These are phyloP conservation scores for Termitomyces eurrhizus DNA, from an alignment of 768 basidiomycete genomes.

Conservation along the genomic window DNA sequence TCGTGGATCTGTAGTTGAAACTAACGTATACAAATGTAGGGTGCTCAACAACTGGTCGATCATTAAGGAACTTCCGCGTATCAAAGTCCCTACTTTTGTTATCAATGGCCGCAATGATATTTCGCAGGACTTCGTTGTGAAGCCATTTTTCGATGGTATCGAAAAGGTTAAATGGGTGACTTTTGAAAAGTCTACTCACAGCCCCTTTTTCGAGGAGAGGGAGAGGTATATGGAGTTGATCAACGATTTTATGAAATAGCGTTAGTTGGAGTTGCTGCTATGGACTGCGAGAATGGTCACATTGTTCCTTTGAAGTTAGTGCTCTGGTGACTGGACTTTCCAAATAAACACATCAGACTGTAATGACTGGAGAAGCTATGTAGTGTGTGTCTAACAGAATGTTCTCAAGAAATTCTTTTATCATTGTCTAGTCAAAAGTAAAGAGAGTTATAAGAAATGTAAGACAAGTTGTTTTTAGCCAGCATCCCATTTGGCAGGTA, in stretches of 20 bases:
- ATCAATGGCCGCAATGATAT: conserved; percentile 40
- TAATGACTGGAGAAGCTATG: too few relatives aligned
- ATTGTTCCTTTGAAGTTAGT: too few relatives aligned
- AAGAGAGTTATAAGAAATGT: too few relatives aligned
- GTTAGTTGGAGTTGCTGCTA: neutral
- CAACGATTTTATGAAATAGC: conserved; percentile 24
- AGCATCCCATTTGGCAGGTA: too few relatives aligned
- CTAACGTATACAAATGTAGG: neutral
- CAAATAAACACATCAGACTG: too few relatives aligned
- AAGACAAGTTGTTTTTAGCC: too few relatives aligned
- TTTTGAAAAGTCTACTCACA: conserved; percentile 40
- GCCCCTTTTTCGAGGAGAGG: conserved; percentile 38
- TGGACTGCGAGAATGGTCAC: neutral
- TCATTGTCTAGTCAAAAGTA: too few relatives aligned
- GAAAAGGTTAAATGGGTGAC: conserved; percentile 39
- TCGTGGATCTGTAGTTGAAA: neutral
- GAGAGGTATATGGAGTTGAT: conserved; percentile 36
- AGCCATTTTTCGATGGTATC: conserved; percentile 35
- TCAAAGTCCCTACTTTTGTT: conserved; percentile 30
- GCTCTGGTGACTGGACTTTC: too few relatives aligned
- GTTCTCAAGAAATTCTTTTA: too few relatives aligned
- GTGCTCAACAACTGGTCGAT: conserved; percentile 40
- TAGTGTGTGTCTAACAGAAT: too few relatives aligned
- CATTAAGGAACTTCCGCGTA: conserved; percentile 30
- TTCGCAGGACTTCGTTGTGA: conserved; percentile 32